phyloP scores from a whole-genome alignment of 768 basidiomycete genomes.

The Phlebiopsis gigantea region DNA sequence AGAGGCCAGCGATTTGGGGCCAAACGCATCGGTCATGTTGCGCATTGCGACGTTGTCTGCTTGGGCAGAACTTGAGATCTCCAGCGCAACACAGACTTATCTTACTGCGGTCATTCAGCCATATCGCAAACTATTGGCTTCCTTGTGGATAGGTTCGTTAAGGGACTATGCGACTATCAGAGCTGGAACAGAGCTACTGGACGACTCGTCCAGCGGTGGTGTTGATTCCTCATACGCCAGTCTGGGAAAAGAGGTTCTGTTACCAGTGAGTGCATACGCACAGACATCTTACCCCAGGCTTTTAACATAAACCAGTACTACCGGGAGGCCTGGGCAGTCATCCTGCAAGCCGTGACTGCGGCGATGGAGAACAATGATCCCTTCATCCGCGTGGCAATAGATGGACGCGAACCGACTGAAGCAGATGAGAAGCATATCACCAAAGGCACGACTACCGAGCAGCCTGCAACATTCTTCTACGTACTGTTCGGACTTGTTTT shows the following conservation, averaged over 20 bases:
- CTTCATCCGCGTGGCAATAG: slow-evolving; percentile 72
- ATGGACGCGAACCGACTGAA: slow-evolving; percentile 52
- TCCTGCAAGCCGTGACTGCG: slow-evolving; percentile 81
- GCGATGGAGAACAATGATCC: slow-evolving; percentile 69
- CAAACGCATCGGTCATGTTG: slow-evolving; percentile 94
- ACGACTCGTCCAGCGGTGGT: slow-evolving; percentile 68
- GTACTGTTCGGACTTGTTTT: slow-evolving; percentile 91
- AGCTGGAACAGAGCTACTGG: slow-evolving; percentile 81
- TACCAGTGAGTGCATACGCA: slow-evolving; percentile 77
- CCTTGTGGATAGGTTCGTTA: slow-evolving; percentile 83
- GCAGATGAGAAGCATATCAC: slow-evolving; percentile 18
- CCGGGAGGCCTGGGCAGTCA: slow-evolving; percentile 69
- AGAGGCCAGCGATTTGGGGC: slow-evolving; percentile 79
- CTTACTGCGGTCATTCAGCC: slow-evolving; percentile 79
- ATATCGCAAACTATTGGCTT: slow-evolving; percentile 65
- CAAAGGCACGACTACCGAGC: slow-evolving; percentile 29
- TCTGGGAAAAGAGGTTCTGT: slow-evolving; percentile 82
- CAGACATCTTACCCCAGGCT: too few relatives aligned
- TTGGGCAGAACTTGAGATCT: slow-evolving; percentile 90
- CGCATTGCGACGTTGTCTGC: slow-evolving; percentile 89
- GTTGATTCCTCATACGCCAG: slow-evolving; percentile 83
- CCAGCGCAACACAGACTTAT: slow-evolving; percentile 69
- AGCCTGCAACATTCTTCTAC: slow-evolving; percentile 81
- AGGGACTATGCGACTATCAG: slow-evolving; percentile 91
- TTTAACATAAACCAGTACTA: too few relatives aligned